phyloP scores from a whole-genome alignment of 169 alveolate species.

The Plasmodium inui region DNA sequence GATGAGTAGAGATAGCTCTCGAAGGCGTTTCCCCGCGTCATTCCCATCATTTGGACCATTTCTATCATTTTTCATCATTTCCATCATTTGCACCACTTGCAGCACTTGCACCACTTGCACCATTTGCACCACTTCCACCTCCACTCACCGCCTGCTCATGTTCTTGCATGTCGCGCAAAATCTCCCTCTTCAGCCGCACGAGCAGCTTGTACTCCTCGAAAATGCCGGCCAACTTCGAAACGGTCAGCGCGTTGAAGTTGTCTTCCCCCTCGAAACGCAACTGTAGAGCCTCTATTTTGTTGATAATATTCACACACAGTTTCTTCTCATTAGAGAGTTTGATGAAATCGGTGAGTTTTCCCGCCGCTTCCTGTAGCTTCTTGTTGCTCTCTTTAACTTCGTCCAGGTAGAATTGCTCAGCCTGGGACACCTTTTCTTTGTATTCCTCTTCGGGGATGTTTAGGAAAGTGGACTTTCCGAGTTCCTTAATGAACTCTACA shows the following conservation, averaged over 20 bases:
- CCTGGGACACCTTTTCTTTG: conserved; percentile 45
- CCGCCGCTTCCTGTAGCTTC: conserved; percentile 72
- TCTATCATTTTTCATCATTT: too few relatives aligned
- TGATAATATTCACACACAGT: conserved; percentile 10
- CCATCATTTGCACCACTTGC: background rate
- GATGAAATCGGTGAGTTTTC: conserved; percentile 51
- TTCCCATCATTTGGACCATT: background rate
- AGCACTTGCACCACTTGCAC: background rate
- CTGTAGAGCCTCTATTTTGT: conserved; percentile 32
- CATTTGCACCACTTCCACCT: background rate
- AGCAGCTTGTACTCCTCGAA: conserved; percentile 67
- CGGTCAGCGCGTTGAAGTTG: conserved; percentile 18
- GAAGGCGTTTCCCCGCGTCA: background rate
- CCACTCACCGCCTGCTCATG: conserved; percentile 3
- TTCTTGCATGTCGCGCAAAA: conserved; percentile 33
- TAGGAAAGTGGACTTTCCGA: conserved; percentile 74
- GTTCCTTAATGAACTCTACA: conserved; percentile 81
- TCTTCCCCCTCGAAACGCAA: conserved; percentile 23
- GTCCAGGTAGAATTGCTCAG: conserved; percentile 45
- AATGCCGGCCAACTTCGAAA: conserved; percentile 9
- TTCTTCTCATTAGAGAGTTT: conserved; percentile 52
- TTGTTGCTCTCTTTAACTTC: conserved; percentile 73
- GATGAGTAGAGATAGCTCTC: background rate
- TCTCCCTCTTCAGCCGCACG: conserved; percentile 43
- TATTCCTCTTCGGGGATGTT: conserved; percentile 76